Percentiles rank a stretch among this genome's conserved stretches.
These are phyloP conservation scores for Camellia japonica DNA, from an alignment of 148 eudicot genomes.

Conservation along the genomic window DNA sequence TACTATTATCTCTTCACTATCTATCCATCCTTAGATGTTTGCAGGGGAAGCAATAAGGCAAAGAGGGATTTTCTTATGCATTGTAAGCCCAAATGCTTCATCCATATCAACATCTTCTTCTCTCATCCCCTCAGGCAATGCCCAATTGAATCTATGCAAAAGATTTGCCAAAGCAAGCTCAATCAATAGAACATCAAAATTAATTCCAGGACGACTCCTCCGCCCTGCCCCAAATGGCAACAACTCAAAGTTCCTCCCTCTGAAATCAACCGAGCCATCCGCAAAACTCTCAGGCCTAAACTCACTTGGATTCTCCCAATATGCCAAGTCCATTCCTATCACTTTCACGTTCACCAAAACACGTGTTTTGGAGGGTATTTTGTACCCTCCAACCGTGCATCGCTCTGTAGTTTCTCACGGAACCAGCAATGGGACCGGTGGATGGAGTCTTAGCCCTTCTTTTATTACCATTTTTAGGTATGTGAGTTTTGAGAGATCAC, in stretches of 20 bases:
- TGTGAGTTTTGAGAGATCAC: slow-evolving; percentile 37
- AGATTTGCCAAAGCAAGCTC: slow-evolving; percentile 51
- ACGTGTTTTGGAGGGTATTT: slow-evolving; percentile 49
- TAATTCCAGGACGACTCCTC: slow-evolving; percentile 48
- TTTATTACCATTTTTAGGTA: slow-evolving; percentile 43
- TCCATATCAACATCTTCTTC: slow-evolving; percentile 30
- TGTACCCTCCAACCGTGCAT: slow-evolving; percentile 35
- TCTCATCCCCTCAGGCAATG: slow-evolving; percentile 22
- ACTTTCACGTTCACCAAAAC: slow-evolving; percentile 48
- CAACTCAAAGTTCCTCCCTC: slow-evolving; percentile 44
- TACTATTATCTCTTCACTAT: no score
- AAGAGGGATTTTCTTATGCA: slow-evolving; percentile 38
- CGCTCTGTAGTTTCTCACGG: slow-evolving; percentile 49
- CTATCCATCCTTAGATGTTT: no score
- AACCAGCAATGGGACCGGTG: slow-evolving; percentile 44
- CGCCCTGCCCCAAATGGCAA: slow-evolving; percentile 59
- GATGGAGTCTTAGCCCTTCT: slow-evolving; percentile 59
- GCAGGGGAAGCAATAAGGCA: slow-evolving; percentile 14
- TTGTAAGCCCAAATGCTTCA: slow-evolving; percentile 25
- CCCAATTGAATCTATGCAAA: slow-evolving; percentile 29
- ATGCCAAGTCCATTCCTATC: slow-evolving; percentile 41
- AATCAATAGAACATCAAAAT: slow-evolving; percentile 22
- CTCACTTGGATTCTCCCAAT: slow-evolving; percentile 38
- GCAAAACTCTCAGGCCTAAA: slow-evolving; percentile 57
- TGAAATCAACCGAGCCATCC: slow-evolving; percentile 27